Evolutionary conservation across 345 rosid genomes (phyloP).

Genomic region (Atalantia buxifolia): DNA sequence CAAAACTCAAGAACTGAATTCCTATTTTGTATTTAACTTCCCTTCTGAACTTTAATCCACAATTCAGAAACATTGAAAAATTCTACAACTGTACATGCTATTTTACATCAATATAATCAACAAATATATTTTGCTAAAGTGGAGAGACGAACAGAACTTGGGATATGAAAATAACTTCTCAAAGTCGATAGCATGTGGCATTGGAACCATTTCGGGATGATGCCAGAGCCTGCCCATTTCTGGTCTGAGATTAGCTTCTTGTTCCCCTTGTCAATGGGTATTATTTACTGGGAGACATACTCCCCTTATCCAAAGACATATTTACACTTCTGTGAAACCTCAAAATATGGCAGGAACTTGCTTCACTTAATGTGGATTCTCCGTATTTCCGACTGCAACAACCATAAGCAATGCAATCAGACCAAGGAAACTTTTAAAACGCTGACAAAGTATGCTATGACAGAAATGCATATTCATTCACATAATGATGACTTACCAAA

Average conservation of each 20-base stretch:
- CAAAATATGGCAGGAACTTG: not conserved
- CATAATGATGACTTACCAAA: conserved; percentile 29
- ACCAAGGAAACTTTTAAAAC: not conserved
- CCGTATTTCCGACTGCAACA: conserved; percentile 26
- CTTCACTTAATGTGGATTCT: conserved; percentile 13
- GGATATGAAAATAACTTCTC: not conserved
- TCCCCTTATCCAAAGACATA: not conserved
- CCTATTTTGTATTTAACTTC: not conserved
- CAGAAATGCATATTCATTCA: not conserved
- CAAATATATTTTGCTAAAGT: not conserved
- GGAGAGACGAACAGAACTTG: too few relatives aligned
- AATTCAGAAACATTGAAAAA: not conserved
- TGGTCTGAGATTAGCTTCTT: not conserved
- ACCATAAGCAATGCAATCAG: conserved; percentile 2
- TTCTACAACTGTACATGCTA: not conserved
- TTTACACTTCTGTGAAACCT: not conserved
- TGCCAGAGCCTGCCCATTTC: not conserved
- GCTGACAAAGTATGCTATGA: not conserved
- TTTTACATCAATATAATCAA: not conserved
- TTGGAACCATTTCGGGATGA: not conserved
- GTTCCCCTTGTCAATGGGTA: not conserved
- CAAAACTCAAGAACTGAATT: not conserved
- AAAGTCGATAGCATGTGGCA: not conserved
- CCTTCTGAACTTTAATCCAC: not conserved
- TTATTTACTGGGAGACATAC: not conserved